A percentile compares a stretch with the other conserved stretches of the same genome.
These are phyloP conservation scores for Suhomyces anneliseae DNA, from an alignment of 1,139 yeast genomes.

Conservation along the genomic window DNA sequence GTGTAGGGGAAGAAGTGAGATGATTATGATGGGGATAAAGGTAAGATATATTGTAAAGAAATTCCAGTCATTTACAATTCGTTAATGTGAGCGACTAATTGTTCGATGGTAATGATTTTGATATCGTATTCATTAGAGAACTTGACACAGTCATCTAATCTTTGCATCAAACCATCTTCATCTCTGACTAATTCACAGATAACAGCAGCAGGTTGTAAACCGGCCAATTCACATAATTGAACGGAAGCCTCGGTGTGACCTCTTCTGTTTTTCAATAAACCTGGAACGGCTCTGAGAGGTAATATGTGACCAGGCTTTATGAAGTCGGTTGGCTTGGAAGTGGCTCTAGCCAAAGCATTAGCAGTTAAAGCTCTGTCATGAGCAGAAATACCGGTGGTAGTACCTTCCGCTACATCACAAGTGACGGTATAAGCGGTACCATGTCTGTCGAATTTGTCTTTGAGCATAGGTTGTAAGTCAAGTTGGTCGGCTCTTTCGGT, in stretches of 20 bases:
- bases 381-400: constrained; percentile 98
- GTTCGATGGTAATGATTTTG: constrained; percentile 80
- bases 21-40: too few species aligned
- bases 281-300: constrained; percentile 89
- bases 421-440: constrained; percentile 97
- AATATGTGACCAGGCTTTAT: constrained; percentile 91
- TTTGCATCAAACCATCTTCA: constrained; percentile 94
- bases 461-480: constrained; percentile 77
- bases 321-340: constrained; percentile 60
- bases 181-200: constrained; percentile 94
- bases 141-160: constrained; percentile 78
- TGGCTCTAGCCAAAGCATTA: constrained; percentile 62
- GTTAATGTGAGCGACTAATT: constrained; percentile 46
- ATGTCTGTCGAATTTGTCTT: constrained; percentile 72
- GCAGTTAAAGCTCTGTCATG: constrained; percentile 90
- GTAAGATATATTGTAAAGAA: neutral
- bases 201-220: constrained; percentile 82
- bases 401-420: constrained; percentile 78
- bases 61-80: neutral
- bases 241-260: constrained; percentile 99
- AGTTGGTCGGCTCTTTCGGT: constrained; percentile 75
- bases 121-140: constrained; percentile 65
- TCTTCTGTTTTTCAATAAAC: constrained; percentile 75
- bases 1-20: too few species aligned
- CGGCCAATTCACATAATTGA: constrained; percentile 76